phyloP scores from a whole-genome alignment of 176 grass and related monocot species.

The Musa schizocarpa region DNA sequence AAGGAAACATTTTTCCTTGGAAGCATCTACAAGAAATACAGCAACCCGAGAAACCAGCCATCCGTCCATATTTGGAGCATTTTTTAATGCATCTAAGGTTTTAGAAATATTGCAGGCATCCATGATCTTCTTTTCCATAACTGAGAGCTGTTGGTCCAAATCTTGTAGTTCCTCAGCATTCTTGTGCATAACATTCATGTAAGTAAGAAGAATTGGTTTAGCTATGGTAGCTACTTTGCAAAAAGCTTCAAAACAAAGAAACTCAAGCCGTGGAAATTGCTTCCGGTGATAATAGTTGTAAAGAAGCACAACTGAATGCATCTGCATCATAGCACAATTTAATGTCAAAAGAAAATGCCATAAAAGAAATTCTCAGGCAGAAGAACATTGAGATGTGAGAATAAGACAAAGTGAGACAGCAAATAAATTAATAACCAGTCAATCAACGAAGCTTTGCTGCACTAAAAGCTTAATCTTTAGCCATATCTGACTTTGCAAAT shows the following conservation, averaged over 20 bases:
- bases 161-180: neutral
- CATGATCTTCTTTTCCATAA: slow-evolving; percentile 29
- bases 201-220: slow-evolving; percentile 25
- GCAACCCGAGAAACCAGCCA: slow-evolving; percentile 61
- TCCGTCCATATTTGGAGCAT: slow-evolving; percentile 13
- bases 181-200: slow-evolving; percentile 23
- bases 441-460: no score
- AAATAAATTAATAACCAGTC: no score
- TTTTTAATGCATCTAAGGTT: slow-evolving; percentile 28
- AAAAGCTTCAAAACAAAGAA: slow-evolving; percentile 27
- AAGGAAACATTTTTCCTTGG: slow-evolving; percentile 42
- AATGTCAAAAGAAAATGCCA: neutral
- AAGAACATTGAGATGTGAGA: neutral
- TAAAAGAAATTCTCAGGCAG: neutral
- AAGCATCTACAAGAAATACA: slow-evolving; percentile 36
- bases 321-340: slow-evolving; percentile 24
- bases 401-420: neutral
- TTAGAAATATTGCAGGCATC: slow-evolving; percentile 45
- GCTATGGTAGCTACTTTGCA: slow-evolving; percentile 22
- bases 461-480: no score
- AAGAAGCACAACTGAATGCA: slow-evolving; percentile 54
- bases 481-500: no score
- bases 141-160: slow-evolving; percentile 20
- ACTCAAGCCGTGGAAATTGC: slow-evolving; percentile 34
- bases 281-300: slow-evolving; percentile 80